phyloP scores from a whole-genome alignment of 169 alveolate genomes.

The Perkinsus chesapeaki region DNA sequence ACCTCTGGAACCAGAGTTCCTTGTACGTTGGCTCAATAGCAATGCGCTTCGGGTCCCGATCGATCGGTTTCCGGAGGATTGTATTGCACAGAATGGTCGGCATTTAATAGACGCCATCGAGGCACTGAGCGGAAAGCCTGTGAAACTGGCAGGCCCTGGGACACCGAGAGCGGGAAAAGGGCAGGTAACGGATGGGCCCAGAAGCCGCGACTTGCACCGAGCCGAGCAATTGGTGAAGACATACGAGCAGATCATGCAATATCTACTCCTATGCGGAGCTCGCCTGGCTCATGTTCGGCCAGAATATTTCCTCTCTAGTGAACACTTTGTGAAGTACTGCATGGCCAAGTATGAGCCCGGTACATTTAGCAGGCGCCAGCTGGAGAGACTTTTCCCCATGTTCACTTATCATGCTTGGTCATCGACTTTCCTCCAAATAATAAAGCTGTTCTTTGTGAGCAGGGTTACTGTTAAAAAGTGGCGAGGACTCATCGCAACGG shows the following conservation, averaged over 20 bases:
- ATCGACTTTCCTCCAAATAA: constrained; percentile 64
- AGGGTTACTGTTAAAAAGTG: constrained; percentile 66
- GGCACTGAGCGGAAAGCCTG: constrained; percentile 61
- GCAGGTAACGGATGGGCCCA: not conserved
- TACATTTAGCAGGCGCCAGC: constrained; percentile 16
- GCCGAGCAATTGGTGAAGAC: constrained; percentile 2
- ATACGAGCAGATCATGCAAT: constrained; percentile 3
- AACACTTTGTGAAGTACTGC: constrained; percentile 44
- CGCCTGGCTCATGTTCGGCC: constrained; percentile 80
- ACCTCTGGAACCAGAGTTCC: constrained; percentile 54
- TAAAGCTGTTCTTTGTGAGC: constrained; percentile 68
- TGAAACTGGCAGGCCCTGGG: not conserved
- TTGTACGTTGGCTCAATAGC: constrained; percentile 65
- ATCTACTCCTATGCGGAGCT: constrained; percentile 14
- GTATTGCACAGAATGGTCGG: constrained; percentile 61
- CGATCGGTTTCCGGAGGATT: constrained; percentile 65
- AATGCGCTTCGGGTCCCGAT: constrained; percentile 53
- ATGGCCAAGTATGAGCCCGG: constrained; percentile 2
- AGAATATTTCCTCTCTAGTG: constrained; percentile 51
- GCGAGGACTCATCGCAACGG: constrained; percentile 39
- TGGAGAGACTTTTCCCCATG: constrained; percentile 59
- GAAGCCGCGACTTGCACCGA: no score
- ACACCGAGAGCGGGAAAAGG: not conserved
- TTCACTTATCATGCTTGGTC: constrained; percentile 77
- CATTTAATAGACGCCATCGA: constrained; percentile 62